Base-by-base conservation (phyloP, 805 yeast genomes). In the Yarrowia keelungensis region DNA sequence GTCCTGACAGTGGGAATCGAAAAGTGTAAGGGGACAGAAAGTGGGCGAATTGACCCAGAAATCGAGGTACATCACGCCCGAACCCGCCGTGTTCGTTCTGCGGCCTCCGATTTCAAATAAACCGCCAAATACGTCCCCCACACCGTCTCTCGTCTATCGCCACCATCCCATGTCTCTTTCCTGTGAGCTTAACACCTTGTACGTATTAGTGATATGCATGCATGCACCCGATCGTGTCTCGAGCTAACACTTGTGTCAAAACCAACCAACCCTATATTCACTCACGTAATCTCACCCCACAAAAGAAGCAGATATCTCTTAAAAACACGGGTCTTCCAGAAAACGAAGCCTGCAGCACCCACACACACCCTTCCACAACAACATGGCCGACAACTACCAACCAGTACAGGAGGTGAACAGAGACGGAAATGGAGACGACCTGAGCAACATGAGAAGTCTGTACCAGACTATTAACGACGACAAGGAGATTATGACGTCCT, bases 171-270 rank as follows among this genome's bases (percentile, higher is more conserved):
- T 32, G 38, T 16, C 53, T 32, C 32, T 49, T 16, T 26, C 19
- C 38, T 14, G 38, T 12, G 42, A 51, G 42, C 26, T 11, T 16
- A 51, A 36, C 22, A n/a, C 39, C 53, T 32, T 32, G 14, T 35
- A 7, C 22, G 41, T 53, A 53, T 53, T 35, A 38, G 19, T 38
- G 59, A 19, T 19, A 12, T 19, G 59, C 43, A 53, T 38, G 35
- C 59, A 38, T 53, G 59, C 59, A 38, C 45, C 59, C 59, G 59
- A 53, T 53, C 59, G 59, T 53, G 59, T 53, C 59, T 50, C 38
- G 59, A 36, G 56, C 19, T 16, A n/a, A 50, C n/a, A 50, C 54
- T 32, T 50, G 56, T 50, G 41, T 16, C 26, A 51, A 51, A 36
- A 46, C 32, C 47, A 8, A 12, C 50, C 9, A 51, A 51, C 42